These are phyloP conservation scores for Stylosanthes scabra DNA, from an alignment of 331 rosid species.

Conservation along the genomic window DNA sequence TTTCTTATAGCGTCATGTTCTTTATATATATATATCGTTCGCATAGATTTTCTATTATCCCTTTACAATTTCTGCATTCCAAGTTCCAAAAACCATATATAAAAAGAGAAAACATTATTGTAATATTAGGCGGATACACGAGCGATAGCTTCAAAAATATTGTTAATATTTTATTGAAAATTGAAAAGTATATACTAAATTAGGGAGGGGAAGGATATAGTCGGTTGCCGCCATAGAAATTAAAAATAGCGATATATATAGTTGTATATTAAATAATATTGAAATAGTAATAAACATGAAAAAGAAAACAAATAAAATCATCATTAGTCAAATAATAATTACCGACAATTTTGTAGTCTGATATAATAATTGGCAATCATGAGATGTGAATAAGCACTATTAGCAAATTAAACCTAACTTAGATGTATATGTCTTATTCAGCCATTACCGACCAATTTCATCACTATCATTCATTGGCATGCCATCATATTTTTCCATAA, in stretches of 20 bases:
- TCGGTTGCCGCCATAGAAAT: conserved; percentile 50
- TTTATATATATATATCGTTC: no score
- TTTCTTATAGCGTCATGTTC: no score
- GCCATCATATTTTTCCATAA: conserved; percentile 10
- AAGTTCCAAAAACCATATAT: neutral
- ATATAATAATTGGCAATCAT: conserved; percentile 28
- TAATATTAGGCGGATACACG: no score
- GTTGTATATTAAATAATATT: neutral
- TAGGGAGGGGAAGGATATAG: conserved; percentile 18
- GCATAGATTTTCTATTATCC: neutral
- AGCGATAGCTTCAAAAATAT: no score
- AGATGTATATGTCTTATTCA: conserved; percentile 17
- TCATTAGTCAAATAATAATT: conserved; percentile 20
- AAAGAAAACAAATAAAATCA: conserved; percentile 32
- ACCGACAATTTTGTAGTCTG: conserved; percentile 22
- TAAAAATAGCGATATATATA: neutral
- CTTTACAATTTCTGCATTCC: neutral
- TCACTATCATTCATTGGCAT: neutral
- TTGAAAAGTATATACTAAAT: neutral
- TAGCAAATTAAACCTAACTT: conserved; percentile 19
- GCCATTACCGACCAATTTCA: neutral
- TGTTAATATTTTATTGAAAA: neutral
- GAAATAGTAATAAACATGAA: conserved; percentile 24
- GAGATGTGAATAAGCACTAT: neutral
- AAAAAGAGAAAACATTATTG: neutral